These are phyloP conservation scores for Leishmania martiniquensis DNA, from an alignment of 208 protist species.

Conservation along the genomic window DNA sequence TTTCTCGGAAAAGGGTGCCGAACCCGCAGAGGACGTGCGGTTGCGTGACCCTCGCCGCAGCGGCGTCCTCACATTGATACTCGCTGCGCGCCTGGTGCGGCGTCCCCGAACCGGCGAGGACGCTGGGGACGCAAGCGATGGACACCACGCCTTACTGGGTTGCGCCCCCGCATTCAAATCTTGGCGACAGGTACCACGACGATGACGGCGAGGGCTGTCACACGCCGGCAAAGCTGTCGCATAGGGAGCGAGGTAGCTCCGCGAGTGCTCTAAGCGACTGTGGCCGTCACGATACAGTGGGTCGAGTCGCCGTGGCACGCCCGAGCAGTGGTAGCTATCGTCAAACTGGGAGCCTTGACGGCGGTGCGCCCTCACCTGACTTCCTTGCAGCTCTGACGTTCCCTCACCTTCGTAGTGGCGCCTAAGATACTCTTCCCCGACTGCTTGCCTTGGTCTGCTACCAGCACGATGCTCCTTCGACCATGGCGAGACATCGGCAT, in stretches of 20 bases:
- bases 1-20: slow-evolving; percentile 21
- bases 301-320: not conserved
- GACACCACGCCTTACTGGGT: not conserved
- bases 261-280: slow-evolving; percentile 8
- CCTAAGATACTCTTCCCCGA: not conserved
- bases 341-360: not conserved
- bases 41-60: slow-evolving; percentile 4
- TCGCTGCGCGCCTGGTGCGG: not conserved
- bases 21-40: slow-evolving; percentile 7
- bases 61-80: not conserved
- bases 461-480: not conserved
- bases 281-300: not conserved
- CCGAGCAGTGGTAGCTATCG: slow-evolving; percentile 21
- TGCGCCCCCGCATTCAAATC: not conserved
- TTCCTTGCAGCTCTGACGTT: not conserved
- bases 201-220: not conserved
- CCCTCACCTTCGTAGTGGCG: not conserved
- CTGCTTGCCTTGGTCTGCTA: not conserved
- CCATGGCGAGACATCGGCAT: not conserved
- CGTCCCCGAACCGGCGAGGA: slow-evolving; percentile 3
- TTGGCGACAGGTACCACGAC: not conserved
- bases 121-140: not conserved
- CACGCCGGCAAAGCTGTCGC: not conserved
- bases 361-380: not conserved
- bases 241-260: not conserved